phyloP scores from a whole-genome alignment of 164 flowering plant species.

The Vitis rotundifolia region DNA sequence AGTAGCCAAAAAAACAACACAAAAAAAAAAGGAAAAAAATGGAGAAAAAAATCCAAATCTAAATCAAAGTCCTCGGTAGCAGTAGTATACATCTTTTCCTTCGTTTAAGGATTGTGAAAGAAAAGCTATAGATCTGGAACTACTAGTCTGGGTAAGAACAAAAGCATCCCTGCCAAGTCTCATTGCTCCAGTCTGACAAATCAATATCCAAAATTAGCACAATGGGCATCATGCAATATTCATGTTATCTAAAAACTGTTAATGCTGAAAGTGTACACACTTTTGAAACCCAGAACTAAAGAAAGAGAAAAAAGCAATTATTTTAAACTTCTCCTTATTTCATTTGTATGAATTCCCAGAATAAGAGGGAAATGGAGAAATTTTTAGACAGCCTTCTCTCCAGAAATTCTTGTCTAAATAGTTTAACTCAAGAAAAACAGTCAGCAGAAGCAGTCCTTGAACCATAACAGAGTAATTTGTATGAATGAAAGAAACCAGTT shows the following conservation, averaged over 20 bases:
- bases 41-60: background rate
- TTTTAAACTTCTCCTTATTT: background rate
- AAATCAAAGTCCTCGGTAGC: background rate
- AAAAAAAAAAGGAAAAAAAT: background rate
- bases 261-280: background rate
- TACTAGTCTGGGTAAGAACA: constrained; percentile 52
- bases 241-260: background rate
- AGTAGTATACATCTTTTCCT: constrained; percentile 45
- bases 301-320: background rate
- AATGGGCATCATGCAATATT: background rate
- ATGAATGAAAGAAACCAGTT: too few species aligned
- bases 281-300: background rate
- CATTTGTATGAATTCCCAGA: too few species aligned
- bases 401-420: background rate
- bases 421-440: background rate
- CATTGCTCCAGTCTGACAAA: constrained; percentile 58
- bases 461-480: too few species aligned
- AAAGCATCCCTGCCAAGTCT: constrained; percentile 61
- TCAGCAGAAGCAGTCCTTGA: background rate
- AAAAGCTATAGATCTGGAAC: constrained; percentile 65
- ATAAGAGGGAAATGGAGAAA: background rate
- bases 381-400: background rate
- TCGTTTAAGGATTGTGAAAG: constrained; percentile 63
- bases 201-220: constrained; percentile 2
- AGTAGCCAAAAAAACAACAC: background rate